phyloP scores from a whole-genome alignment of 176 grass and related monocot species.

The bread wheat (Triticum aestivum) region DNA sequence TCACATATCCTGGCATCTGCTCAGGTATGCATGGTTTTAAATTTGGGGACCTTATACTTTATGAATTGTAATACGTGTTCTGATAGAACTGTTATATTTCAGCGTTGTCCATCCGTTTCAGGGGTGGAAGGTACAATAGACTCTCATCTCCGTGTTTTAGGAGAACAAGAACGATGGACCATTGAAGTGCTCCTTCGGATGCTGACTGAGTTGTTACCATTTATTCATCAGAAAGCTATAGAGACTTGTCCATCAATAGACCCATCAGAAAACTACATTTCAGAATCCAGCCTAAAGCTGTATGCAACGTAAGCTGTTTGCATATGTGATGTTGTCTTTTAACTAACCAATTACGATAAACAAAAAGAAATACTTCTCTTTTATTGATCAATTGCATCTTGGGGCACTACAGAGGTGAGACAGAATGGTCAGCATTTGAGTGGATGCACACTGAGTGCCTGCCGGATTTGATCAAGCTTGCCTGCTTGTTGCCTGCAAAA shows the following conservation, averaged over 20 bases:
- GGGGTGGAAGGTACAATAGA: slow-evolving; percentile 94
- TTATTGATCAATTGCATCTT: slow-evolving; percentile 23
- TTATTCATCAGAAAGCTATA: slow-evolving; percentile 77
- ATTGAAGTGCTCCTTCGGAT: slow-evolving; percentile 86
- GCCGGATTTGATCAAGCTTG: slow-evolving; percentile 86
- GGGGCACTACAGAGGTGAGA: slow-evolving; percentile 57
- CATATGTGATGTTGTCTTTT: background rate
- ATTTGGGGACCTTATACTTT: slow-evolving; percentile 24
- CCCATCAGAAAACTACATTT: slow-evolving; percentile 55
- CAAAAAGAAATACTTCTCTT: slow-evolving; percentile 5
- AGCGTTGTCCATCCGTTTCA: slow-evolving; percentile 88
- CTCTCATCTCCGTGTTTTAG: slow-evolving; percentile 77
- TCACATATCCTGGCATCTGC: slow-evolving; percentile 78
- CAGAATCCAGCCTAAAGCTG: slow-evolving; percentile 62
- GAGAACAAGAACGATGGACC: slow-evolving; percentile 91
- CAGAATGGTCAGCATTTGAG: slow-evolving; percentile 86
- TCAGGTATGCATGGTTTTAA: slow-evolving; percentile 55
- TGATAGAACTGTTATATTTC: slow-evolving; percentile 45
- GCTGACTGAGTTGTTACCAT: slow-evolving; percentile 80
- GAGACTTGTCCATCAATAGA: slow-evolving; percentile 56
- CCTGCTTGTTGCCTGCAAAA: slow-evolving; percentile 76
- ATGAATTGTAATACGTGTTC: slow-evolving; percentile 10
- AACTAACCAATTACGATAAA: slow-evolving; percentile 25
- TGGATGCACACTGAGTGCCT: slow-evolving; percentile 97
- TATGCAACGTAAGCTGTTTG: slow-evolving; percentile 67